Evolutionary conservation across 2,329 filamentous ascomycete species (phyloP), one percentile per base, ranked within the genome.

Genomic region (Nemania abortiva): DNA sequence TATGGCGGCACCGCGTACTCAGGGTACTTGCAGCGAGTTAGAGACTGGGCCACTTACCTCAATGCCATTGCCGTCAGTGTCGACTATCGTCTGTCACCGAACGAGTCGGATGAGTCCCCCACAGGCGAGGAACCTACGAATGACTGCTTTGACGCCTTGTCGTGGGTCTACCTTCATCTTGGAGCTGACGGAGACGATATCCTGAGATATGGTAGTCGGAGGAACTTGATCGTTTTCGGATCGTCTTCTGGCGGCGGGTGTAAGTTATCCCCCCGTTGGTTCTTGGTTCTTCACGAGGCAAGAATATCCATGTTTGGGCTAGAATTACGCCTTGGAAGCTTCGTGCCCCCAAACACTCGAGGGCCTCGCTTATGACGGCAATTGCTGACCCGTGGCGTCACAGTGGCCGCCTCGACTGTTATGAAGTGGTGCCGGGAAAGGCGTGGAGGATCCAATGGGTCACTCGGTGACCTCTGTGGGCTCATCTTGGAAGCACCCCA

Each of bases 91-190:
- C 54, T 72, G 39, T 70, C 71, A n/a, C 71, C 71, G 22, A 68
- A 67, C 45, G 63, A 60, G 42, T 53, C 47, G 15, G 61, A 72
- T 53, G 64, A 54, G 22, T 63, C 67, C 29, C 52, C 70, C 29
- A 73, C 70, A 22, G 64, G 56, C 6, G 70, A 72, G 62, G 70
- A 62, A 34, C 71, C 70, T 13, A 65, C 65, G 9, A 67, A 72
- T 31, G 70, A 73, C 55, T 73, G 71, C 49, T 68, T 69, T 45
- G 70, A 73, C 34, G 71, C 70, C 20, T 60, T 73, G 65, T 31
- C 22, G 15, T 72, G 70, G 70, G 49, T 72, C 5, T 73, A 69
- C n/a, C 22, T 37, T 22, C 63, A 58, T 3, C 66, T 73, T 20
- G 70, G 68, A 39, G 24, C 18, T 13, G 31, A 54, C 4, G 50